Percentiles rank a stretch among this genome's conserved stretches.
Evolutionary conservation across 2,329 filamentous ascomycete species (phyloP).

Genomic region (Aspergillus neoniger): DNA sequence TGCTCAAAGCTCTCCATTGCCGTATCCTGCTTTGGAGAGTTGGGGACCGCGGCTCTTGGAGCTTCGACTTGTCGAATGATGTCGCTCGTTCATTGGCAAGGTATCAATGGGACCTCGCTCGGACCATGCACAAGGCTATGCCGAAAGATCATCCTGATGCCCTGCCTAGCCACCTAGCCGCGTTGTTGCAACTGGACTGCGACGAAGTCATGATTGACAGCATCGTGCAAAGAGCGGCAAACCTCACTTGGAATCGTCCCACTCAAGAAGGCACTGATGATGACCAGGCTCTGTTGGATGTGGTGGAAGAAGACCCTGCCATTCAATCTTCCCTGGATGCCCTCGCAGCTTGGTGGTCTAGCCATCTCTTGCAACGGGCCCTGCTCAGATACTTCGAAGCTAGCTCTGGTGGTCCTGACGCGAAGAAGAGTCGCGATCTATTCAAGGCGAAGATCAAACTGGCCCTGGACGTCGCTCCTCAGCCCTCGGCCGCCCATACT

Average conservation of each 20-base stretch:
- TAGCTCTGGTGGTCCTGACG: slow-evolving; percentile 50
- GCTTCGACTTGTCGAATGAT: slow-evolving; percentile 65
- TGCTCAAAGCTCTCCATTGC: slow-evolving; percentile 90
- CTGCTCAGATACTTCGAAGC: slow-evolving; percentile 65
- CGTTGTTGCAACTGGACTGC: slow-evolving; percentile 75
- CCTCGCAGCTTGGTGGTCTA: slow-evolving; percentile 89
- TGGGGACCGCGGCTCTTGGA: slow-evolving; percentile 65
- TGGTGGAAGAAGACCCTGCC: slow-evolving; percentile 79
- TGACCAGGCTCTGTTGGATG: slow-evolving; percentile 72
- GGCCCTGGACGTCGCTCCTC: slow-evolving; percentile 73
- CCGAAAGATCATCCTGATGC: slow-evolving; percentile 61
- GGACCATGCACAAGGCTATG: slow-evolving; percentile 55
- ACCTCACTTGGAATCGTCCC: slow-evolving; percentile 82
- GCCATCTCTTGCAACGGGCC: slow-evolving; percentile 68
- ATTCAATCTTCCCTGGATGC: slow-evolving; percentile 87
- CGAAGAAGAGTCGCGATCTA: slow-evolving; percentile 41
- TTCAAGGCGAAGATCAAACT: slow-evolving; percentile 62
- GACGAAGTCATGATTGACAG: slow-evolving; percentile 77
- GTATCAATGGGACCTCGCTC: slow-evolving; percentile 79
- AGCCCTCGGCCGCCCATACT: slow-evolving; percentile 69
- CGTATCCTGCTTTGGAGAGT: slow-evolving; percentile 84
- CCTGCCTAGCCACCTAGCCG: slow-evolving; percentile 74
- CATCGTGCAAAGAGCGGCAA: slow-evolving; percentile 83
- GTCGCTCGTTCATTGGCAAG: slow-evolving; percentile 73
- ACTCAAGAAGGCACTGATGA: slow-evolving; percentile 67